Percentiles rank a stretch among this genome's conserved stretches.
These are phyloP conservation scores for Ogataea hybrid DNA, from an alignment of 1,139 yeast genomes.

Conservation along the genomic window DNA sequence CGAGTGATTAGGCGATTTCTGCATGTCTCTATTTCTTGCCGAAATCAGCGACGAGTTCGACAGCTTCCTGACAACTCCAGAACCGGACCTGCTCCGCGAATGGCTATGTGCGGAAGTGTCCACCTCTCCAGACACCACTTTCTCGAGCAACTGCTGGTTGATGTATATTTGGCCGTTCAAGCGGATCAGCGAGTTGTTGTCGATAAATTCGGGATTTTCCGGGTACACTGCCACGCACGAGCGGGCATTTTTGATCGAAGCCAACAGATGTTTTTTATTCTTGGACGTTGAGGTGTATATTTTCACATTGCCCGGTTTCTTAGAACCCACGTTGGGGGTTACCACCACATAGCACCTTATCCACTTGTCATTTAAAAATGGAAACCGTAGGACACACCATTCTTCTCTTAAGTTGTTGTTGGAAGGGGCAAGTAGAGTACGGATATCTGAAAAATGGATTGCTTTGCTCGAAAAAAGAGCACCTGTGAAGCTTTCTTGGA, in stretches of 20 bases:
- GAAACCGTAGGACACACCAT: conserved; percentile 57
- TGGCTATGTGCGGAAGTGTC: conserved; percentile 12
- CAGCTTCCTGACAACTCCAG: conserved; percentile 18
- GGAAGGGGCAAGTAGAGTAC: conserved; percentile 47
- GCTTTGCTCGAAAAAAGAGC: conserved; percentile 56
- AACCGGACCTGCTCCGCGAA: conserved; percentile 22
- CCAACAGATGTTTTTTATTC: conserved; percentile 45
- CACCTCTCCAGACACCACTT: conserved; percentile 23
- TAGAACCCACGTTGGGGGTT: conserved; percentile 33
- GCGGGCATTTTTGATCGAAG: conserved; percentile 42
- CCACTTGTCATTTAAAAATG: conserved; percentile 56
- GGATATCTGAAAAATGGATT: conserved; percentile 50
- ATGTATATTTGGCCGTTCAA: conserved; percentile 49
- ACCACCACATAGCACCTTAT: conserved; percentile 47
- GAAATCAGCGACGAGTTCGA: conserved; percentile 26
- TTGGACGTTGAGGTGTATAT: conserved; percentile 44
- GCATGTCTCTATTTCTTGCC: conserved; percentile 7
- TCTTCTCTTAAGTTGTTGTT: conserved; percentile 45
- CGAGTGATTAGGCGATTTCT: conserved; percentile 21
- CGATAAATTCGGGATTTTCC: conserved; percentile 51
- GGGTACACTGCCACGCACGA: conserved; percentile 53
- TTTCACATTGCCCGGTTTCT: conserved; percentile 45
- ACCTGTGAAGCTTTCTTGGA: conserved; percentile 58
- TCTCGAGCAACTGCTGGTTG: conserved; percentile 34
- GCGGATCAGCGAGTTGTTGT: conserved; percentile 51